A percentile compares a stretch with the other conserved stretches of the same genome.
phyloP scores from a whole-genome alignment of 495 filamentous ascomycete species.

The Delitschia confertaspora region DNA sequence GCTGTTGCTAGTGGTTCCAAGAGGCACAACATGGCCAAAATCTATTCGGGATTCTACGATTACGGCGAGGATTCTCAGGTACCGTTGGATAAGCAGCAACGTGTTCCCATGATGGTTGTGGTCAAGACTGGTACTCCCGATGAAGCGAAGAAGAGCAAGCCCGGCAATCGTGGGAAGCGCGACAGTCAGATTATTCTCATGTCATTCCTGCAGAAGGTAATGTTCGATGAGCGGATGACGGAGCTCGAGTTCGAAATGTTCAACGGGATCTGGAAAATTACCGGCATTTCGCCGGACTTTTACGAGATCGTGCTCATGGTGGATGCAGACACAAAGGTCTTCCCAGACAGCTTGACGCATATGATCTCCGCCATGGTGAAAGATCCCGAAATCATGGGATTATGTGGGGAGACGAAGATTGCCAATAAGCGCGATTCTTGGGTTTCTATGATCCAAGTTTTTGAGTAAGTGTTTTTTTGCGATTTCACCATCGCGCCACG shows the following conservation, averaged over 20 bases:
- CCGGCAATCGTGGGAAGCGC: conserved; percentile 94
- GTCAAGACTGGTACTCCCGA: conserved; percentile 94
- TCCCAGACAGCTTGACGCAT: conserved; percentile 94
- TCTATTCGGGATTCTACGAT: conserved; percentile 96
- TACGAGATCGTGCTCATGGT: conserved; percentile 98
- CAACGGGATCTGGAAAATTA: conserved; percentile 97
- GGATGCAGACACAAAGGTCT: conserved; percentile 97
- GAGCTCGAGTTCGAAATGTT: conserved; percentile 99
- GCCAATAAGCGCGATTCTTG: conserved; percentile 92
- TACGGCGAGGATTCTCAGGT: conserved; percentile 77
- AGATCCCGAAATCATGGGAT: conserved; percentile 97
- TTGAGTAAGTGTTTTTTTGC: conserved; percentile 52
- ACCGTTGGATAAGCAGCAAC: conserved; percentile 80
- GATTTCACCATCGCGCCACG: conserved; percentile 12
- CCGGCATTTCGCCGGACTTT: conserved; percentile 93
- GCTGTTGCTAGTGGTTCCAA: conserved; percentile 94
- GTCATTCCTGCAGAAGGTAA: conserved; percentile 99
- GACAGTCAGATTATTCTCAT: conserved; percentile 98
- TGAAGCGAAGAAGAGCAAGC: conserved; percentile 70
- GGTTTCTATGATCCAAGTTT: conserved; percentile 99
- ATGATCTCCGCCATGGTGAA: conserved; percentile 99
- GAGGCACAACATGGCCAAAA: conserved; percentile 98
- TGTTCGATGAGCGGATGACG: conserved; percentile 99
- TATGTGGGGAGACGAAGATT: conserved; percentile 99
- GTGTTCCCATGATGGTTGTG: conserved; percentile 97